Conservation (phyloP, 106 monocot genomes). For the Chionographis japonica region DNA sequence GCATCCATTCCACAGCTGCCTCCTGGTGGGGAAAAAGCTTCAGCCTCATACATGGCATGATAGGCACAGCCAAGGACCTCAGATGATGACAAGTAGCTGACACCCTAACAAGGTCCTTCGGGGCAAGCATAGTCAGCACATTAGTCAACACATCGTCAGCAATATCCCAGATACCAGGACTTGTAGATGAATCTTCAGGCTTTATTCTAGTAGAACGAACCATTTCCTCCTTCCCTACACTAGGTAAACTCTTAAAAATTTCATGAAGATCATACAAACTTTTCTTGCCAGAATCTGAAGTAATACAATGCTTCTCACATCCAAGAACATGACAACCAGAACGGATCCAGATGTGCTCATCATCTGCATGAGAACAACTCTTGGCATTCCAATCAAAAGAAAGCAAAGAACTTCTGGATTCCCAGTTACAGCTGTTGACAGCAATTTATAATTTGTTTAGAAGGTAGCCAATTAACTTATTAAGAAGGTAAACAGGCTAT, state of each 20-base stretch:
- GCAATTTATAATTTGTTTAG: neutral
- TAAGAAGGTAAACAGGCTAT: neutral
- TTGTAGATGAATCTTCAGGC: slow-evolving; percentile 27
- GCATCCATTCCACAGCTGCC: slow-evolving; percentile 96
- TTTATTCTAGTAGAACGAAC: slow-evolving; percentile 36
- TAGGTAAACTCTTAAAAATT: slow-evolving; percentile 76
- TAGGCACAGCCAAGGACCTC: slow-evolving; percentile 47
- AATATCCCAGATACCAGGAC: slow-evolving; percentile 69
- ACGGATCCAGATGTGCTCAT: slow-evolving; percentile 47
- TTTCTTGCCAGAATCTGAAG: slow-evolving; percentile 13
- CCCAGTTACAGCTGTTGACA: slow-evolving; percentile 77
- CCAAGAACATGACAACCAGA: slow-evolving; percentile 70
- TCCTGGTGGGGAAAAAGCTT: slow-evolving; percentile 95
- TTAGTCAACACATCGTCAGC: slow-evolving; percentile 73
- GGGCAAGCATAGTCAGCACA: slow-evolving; percentile 42
- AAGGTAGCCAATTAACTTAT: neutral
- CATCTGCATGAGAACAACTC: slow-evolving; percentile 22
- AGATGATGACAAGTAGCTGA: slow-evolving; percentile 73
- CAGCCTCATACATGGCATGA: slow-evolving; percentile 84
- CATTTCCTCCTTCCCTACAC: slow-evolving; percentile 41
- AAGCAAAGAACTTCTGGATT: slow-evolving; percentile 50
- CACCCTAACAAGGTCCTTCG: slow-evolving; percentile 66
- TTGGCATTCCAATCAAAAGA: slow-evolving; percentile 9
- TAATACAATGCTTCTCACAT: slow-evolving; percentile 45
- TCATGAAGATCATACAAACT: slow-evolving; percentile 79